Base-by-base conservation (phyloP, 1,284 basidiomycete species). In the Fomitopsis pinicola region DNA sequence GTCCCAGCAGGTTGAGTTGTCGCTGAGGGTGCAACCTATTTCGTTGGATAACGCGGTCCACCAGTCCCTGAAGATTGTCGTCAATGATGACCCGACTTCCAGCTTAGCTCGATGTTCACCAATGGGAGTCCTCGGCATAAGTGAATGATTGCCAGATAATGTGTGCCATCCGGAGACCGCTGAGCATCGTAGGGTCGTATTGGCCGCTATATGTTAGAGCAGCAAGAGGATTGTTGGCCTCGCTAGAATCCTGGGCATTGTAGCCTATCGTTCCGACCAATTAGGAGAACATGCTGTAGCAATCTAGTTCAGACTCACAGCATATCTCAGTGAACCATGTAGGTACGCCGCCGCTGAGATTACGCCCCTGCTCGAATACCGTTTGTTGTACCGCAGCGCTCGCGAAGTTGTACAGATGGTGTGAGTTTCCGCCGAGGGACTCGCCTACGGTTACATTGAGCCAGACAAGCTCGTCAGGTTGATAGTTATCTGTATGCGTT, bases 251-350 rank as follows among this genome's bases (percentile, higher is more conserved):
- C 38, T 67, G 64, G 59, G 62, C 67, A 58, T 67, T 66, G 55
- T 63, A 71, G 50, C 64, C 52, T 54, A 38, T 10, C 12, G 7
- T 14, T 14, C 12, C 28, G 5, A 22, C 26, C 19, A 54, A 22
- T 22, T 3, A 17, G 35, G 8, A 22, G 17, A 26, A 0, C 6
- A 26, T 26, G 3, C 35, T 2, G 26, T 22, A 22, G 33, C 1
- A 7, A 1, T 38, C 12, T 54, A 15, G 28, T 7, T 8, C 12
- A n/a, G 2, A 33, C 48, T 50, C 14, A 54, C 52, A 71, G 58
- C 69, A 71, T 10, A 71, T 71, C 57, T 71, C 69, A 4, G 68
- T 69, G 61, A 68, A 69, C 69, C 69, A 71, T 6, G 67, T 65
- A 7, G 64, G 59, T 28, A 64, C 66, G 5, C 52, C 52, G 15